phyloP scores from a whole-genome alignment of 2,329 filamentous ascomycete genomes.

The Chalaropsis ovoidea region DNA sequence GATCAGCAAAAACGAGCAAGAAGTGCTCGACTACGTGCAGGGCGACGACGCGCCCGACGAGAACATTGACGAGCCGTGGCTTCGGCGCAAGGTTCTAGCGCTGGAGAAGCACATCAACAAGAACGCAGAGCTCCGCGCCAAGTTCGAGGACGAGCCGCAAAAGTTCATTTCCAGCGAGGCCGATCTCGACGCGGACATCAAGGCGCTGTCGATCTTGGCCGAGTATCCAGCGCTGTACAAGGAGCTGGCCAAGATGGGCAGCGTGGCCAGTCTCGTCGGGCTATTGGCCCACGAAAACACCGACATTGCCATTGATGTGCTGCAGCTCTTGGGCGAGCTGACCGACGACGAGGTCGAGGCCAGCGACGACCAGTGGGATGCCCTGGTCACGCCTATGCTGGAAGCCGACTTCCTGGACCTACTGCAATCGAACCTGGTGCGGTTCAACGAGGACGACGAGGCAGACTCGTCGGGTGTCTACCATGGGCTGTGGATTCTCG shows the following conservation, averaged over 20 bases:
- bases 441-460: constrained; percentile 63
- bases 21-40: constrained; percentile 83
- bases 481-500: constrained; percentile 68
- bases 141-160: constrained; percentile 66
- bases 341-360: constrained; percentile 74
- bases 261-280: constrained; percentile 62
- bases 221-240: constrained; percentile 77
- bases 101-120: constrained; percentile 87
- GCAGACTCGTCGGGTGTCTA: constrained; percentile 79
- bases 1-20: constrained; percentile 66
- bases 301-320: constrained; percentile 84
- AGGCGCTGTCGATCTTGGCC: constrained; percentile 71
- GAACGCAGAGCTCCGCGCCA: constrained; percentile 80
- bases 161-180: constrained; percentile 82
- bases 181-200: constrained; percentile 81
- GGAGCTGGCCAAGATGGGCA: constrained; percentile 68
- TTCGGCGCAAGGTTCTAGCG: constrained; percentile 66
- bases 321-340: constrained; percentile 81
- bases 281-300: constrained; percentile 91
- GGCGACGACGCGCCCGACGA: constrained; percentile 44
- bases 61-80: constrained; percentile 73
- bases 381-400: constrained; percentile 56
- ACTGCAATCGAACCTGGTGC: constrained; percentile 64
- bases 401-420: constrained; percentile 60
- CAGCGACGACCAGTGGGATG: constrained; percentile 62